phyloP scores from a whole-genome alignment of 163 green algal species.

The Volvox carteri region DNA sequence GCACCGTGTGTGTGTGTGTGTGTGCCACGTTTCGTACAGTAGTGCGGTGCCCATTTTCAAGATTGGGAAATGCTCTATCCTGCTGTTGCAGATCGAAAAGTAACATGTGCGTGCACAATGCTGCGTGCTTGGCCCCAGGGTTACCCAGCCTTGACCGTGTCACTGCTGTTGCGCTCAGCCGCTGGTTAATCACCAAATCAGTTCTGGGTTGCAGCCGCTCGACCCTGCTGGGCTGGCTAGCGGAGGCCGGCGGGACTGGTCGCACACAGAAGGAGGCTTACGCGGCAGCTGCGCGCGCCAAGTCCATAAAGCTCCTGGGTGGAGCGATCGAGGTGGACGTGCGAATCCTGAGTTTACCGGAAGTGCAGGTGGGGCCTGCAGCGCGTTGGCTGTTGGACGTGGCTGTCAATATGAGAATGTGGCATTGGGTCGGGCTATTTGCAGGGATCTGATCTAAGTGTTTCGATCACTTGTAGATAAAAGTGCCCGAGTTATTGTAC shows the following conservation, averaged over 20 bases:
- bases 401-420: neutral
- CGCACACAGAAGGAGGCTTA: conserved; percentile 35
- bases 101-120: no score
- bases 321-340: conserved; percentile 75
- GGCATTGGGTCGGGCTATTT: no score
- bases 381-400: neutral
- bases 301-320: conserved; percentile 83
- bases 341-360: conserved; percentile 70
- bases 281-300: conserved; percentile 73
- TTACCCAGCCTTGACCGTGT: conserved; percentile 33
- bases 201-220: conserved; percentile 62
- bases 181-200: conserved; percentile 61
- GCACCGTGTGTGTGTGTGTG: no score
- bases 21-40: no score
- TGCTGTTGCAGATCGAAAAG: no score
- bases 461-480: no score
- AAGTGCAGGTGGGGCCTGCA: conserved; percentile 76
- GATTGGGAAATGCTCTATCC: no score
- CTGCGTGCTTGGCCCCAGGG: neutral
- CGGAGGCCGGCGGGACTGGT: conserved; percentile 5
- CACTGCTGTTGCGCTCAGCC: conserved; percentile 62
- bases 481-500: no score
- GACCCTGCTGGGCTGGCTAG: conserved; percentile 75
- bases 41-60: no score
- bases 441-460: no score